These are phyloP conservation scores for Kingdonia uniflora DNA, from an alignment of 164 flowering plant genomes.

Conservation along the genomic window DNA sequence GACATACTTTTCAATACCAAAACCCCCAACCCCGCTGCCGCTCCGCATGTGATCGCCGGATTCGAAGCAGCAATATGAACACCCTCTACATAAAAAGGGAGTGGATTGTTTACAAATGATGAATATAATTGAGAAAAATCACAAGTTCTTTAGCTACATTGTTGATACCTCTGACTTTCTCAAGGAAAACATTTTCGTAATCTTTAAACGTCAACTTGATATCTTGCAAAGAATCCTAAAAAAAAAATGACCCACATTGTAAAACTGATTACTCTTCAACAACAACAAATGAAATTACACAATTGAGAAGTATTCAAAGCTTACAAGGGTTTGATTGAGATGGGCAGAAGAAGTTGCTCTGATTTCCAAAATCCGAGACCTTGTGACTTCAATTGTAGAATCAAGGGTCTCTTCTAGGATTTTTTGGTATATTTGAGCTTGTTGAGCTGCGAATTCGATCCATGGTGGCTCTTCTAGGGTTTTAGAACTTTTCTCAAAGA, in stretches of 20 bases:
- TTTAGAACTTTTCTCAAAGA: conserved; percentile 1
- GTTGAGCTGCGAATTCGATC: conserved; percentile 61
- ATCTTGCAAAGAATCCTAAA: conserved; percentile 52
- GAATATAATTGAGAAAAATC: too few relatives aligned
- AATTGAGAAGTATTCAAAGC: conserved; percentile 1
- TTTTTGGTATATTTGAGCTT: conserved; percentile 38
- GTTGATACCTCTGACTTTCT: conserved; percentile 65
- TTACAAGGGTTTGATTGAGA: conserved; percentile 50
- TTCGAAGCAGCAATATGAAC: conserved; percentile 34
- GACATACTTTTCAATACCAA: conserved; percentile 49
- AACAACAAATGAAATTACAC: neutral
- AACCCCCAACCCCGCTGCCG: conserved; percentile 45
- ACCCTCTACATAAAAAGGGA: conserved; percentile 39
- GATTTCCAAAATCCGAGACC: conserved; percentile 58
- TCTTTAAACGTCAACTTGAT: conserved; percentile 35
- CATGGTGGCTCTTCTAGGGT: conserved; percentile 28
- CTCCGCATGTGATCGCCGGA: conserved; percentile 44
- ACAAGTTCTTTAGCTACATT: too few relatives aligned
- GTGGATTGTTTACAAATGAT: too few relatives aligned
- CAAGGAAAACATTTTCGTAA: conserved; percentile 50
- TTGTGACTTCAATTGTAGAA: conserved; percentile 28
- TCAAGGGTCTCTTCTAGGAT: conserved; percentile 35
- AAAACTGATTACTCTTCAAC: neutral
- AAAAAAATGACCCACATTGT: neutral
- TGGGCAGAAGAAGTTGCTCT: conserved; percentile 59